These are phyloP conservation scores for Diaporthe nobilis DNA, from an alignment of 2,329 filamentous ascomycete genomes.

Conservation along the genomic window DNA sequence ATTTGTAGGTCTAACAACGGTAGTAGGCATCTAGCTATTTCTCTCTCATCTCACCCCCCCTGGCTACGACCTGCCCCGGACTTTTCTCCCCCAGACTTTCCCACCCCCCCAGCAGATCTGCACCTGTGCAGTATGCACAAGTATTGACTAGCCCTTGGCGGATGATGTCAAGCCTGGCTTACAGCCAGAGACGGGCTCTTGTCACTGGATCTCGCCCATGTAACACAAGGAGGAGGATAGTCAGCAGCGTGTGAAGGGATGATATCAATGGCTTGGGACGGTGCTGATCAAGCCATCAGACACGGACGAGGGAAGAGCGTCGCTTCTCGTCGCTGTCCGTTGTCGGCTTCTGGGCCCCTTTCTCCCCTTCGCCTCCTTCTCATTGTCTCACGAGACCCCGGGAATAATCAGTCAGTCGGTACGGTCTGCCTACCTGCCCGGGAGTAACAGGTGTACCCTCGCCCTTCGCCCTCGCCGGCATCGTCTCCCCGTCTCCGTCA, in stretches of 20 bases:
- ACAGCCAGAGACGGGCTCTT: neutral
- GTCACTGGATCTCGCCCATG: constrained; percentile 12
- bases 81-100: constrained; percentile 1
- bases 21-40: neutral
- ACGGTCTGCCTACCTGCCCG: neutral
- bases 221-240: neutral
- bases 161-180: constrained; percentile 30
- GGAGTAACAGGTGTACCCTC: constrained; percentile 30
- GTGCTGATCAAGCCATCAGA: constrained; percentile 16
- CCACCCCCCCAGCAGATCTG: constrained; percentile 13
- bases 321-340: neutral
- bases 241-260: constrained; percentile 18
- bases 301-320: neutral
- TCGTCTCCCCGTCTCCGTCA: neutral
- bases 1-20: neutral
- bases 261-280: constrained; percentile 25
- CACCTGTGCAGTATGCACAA: neutral
- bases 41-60: neutral
- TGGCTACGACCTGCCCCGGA: constrained; percentile 1
- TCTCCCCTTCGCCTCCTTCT: neutral
- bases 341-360: neutral
- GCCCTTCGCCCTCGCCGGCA: constrained; percentile 7
- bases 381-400: neutral
- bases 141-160: constrained; percentile 3
- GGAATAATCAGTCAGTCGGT: neutral